These are phyloP conservation scores for Lagenaria siceraria DNA, from an alignment of 306 rosid genomes.

Conservation along the genomic window DNA sequence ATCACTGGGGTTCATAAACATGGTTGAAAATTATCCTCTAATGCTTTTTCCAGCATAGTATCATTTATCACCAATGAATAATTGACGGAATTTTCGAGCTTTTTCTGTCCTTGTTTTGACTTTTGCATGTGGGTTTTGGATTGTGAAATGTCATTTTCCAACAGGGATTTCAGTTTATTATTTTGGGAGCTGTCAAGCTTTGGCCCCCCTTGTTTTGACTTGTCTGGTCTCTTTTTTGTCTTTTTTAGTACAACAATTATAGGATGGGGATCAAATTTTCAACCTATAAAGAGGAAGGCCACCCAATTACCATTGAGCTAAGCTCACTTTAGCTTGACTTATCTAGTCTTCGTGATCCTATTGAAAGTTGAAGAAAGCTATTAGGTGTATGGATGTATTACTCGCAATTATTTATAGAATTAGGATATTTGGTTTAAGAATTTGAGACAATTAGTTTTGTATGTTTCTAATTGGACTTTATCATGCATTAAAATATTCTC, in stretches of 20 bases:
- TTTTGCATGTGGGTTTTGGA: neutral
- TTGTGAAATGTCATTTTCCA: conserved; percentile 3
- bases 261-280: too few species aligned
- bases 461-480: neutral
- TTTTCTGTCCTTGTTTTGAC: neutral
- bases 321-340: neutral
- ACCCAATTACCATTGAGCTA: too few species aligned
- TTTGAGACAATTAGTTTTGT: neutral
- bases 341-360: neutral
- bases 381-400: neutral
- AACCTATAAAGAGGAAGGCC: too few species aligned
- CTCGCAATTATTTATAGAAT: neutral
- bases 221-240: neutral
- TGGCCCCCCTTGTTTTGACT: conserved; percentile 1
- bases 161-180: conserved; percentile 2
- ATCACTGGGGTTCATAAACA: neutral
- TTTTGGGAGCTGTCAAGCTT: neutral
- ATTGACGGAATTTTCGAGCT: neutral
- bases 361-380: neutral
- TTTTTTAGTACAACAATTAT: too few species aligned
- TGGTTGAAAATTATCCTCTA: neutral
- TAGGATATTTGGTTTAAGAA: conserved; percentile 2
- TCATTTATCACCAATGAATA: neutral
- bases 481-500: neutral
- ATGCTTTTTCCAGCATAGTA: neutral